phyloP scores from a whole-genome alignment of 768 basidiomycete species.

The Phaffia australis region DNA sequence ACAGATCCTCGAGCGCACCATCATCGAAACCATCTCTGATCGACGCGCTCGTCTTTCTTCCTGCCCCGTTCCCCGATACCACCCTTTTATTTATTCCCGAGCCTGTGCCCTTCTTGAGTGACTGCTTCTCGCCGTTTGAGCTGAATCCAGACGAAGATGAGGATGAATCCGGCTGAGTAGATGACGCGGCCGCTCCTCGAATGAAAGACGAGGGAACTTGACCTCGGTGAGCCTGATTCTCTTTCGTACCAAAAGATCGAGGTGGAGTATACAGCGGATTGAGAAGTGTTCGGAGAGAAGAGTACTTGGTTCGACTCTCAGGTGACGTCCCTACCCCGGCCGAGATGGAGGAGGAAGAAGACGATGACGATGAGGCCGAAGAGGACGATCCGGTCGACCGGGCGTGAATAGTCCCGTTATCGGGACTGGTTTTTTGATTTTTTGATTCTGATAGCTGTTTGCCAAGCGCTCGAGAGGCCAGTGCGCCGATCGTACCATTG shows the following conservation, averaged over 20 bases:
- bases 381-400: neutral
- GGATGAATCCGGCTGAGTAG: neutral
- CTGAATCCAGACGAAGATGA: neutral
- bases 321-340: neutral
- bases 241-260: neutral
- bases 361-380: neutral
- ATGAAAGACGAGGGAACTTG: conserved; percentile 19
- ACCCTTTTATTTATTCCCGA: conserved; percentile 18
- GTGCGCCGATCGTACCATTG: neutral
- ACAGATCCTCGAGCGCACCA: neutral
- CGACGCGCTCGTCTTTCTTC: neutral
- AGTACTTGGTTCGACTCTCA: conserved; percentile 10
- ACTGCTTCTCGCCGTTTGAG: neutral
- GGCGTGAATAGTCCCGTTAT: conserved; percentile 1
- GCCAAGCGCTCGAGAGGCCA: neutral
- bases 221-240: neutral
- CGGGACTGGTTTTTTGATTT: neutral
- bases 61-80: neutral
- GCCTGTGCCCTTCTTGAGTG: conserved; percentile 6
- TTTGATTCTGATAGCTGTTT: neutral
- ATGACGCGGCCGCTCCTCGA: neutral
- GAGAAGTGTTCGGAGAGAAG: conserved; percentile 15
- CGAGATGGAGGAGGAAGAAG: conserved; percentile 13
- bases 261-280: conserved; percentile 16
- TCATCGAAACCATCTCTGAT: conserved; percentile 1